Evolutionary conservation across 2,329 filamentous ascomycete species (phyloP), one percentile per base, ranked within the genome.

Genomic region (Aspergillus sp.): DNA sequence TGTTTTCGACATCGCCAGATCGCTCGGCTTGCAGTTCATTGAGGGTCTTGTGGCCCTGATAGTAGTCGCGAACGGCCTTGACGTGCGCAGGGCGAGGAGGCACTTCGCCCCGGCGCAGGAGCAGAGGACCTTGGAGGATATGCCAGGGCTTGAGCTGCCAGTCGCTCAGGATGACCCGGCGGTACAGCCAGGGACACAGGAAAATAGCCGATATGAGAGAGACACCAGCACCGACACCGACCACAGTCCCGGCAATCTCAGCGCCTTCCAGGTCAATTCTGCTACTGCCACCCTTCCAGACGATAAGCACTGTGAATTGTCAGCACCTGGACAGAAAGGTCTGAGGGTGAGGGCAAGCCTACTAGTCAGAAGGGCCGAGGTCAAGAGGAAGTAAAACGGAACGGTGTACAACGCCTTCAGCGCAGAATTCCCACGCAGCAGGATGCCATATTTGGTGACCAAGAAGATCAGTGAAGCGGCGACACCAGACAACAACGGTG

Each of bases 1-100:
- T 51, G 21, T 48, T 45, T 23, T 53, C 56, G 1, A 31, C 17
- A 32, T 40, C 34, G 2, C 36, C 45, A 14, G 47, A 42, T n/a
- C 58, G 58, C 32, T 54, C 51, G 3, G 49, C 53, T 29, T 56
- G 47, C 5, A 60, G 48, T 44, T 60, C 51, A 1, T 55, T 56
- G 32, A 60, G 9, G 1, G 58, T 60, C 47, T 60, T 60, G 50
- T 60, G 58, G 51, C 58, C 58, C n/a, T 34, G 52, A 50, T 60
- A 60, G 40, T 53, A 60, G 21, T 60, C 47, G 10, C 52, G 50
- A 3, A 60, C 48, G 5, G 29, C 32, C n/a, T 50, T 42, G 19
- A 43, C 29, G n/a, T 50, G 49, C 3, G 47, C 53, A 0, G 56
- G 58, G 0, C 43, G 47, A 42, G 56, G 56, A 2, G 56, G 47